Evolutionary conservation across 176 grass and related monocot genomes (phyloP), one percentile per base, ranked within the genome.

Genomic region (Alopecurus myosuroides): DNA sequence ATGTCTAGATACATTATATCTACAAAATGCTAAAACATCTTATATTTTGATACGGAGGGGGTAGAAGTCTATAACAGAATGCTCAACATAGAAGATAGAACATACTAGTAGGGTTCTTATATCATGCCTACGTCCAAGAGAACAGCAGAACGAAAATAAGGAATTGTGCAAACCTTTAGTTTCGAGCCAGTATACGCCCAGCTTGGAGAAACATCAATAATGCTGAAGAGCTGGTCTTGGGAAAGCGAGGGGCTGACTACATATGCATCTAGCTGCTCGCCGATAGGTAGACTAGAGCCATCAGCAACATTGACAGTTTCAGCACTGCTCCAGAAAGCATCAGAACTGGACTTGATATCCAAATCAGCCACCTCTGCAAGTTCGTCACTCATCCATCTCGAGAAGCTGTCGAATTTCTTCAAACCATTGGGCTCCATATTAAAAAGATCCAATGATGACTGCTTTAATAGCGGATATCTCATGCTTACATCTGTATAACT

Each of bases 341-440:
- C 93, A 76, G 97, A 98, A 87, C 69, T 94, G 83, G 93, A 87
- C 72, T 94, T 95, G 61, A 88, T 88, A 79, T 93, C 82, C 74
- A 94, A 88, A 78, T 98, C 93, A 85, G 82, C 89, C 76, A 95
- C 90, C 84, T 94, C 92, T 48, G 83, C 69, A 88, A 98, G 93
- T 82, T 98, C 97, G 78, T 71, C 88, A 84, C 80, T 95, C 96
- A 98, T 95, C 96, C 96, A 98, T 68, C 88, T 94, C 17, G 91
- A 95, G 84, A 98, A 98, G 89, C 96, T 98, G 62, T 98, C 96
- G 1, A 95, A 95, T 82, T 98, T 98, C 57, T 98, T 98, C 76
- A 98, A 88, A 83, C 91, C 91, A 88, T 93, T 93, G 22, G 88
- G 76, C 79, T 93, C 85, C 15, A 81, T 71, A 82, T 91, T 90